Conservation (phyloP, 768 basidiomycete species). For the Strobilomyces confusus region DNA sequence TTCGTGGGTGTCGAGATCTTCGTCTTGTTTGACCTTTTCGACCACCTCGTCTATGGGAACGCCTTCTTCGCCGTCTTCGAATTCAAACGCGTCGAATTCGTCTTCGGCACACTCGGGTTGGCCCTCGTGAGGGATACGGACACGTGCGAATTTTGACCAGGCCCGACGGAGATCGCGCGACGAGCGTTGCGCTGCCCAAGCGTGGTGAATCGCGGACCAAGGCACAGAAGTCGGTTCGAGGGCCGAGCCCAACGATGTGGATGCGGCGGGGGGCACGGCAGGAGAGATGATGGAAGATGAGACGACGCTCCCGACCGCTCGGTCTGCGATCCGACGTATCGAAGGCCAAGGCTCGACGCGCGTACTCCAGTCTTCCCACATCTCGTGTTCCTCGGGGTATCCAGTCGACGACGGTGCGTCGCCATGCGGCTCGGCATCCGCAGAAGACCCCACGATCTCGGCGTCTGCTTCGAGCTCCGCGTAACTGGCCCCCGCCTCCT, state of each 20-base stretch:
- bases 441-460: constrained; percentile 13
- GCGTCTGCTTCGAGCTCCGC: constrained; percentile 17
- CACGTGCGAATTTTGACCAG: constrained; percentile 54
- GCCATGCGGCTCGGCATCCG: constrained; percentile 10
- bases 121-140: constrained; percentile 33
- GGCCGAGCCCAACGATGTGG: constrained; percentile 17
- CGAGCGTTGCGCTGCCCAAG: constrained; percentile 59
- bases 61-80: constrained; percentile 30
- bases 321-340: constrained; percentile 71
- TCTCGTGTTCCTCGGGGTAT: constrained; percentile 27
- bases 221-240: constrained; percentile 54
- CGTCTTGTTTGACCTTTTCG: constrained; percentile 70
- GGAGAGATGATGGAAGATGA: constrained; percentile 23
- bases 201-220: constrained; percentile 63
- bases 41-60: constrained; percentile 60
- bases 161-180: constrained; percentile 49
- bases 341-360: constrained; percentile 64
- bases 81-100: constrained; percentile 26
- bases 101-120: constrained; percentile 35
- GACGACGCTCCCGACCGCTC: constrained; percentile 65
- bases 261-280: constrained; percentile 9
- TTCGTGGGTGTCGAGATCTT: constrained; percentile 77
- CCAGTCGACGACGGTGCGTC: constrained; percentile 1
- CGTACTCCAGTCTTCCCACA: constrained; percentile 68
- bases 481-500: constrained; percentile 1